Base-by-base conservation (phyloP, 176 grass and related monocot genomes). In the Oryza glaberrima region DNA sequence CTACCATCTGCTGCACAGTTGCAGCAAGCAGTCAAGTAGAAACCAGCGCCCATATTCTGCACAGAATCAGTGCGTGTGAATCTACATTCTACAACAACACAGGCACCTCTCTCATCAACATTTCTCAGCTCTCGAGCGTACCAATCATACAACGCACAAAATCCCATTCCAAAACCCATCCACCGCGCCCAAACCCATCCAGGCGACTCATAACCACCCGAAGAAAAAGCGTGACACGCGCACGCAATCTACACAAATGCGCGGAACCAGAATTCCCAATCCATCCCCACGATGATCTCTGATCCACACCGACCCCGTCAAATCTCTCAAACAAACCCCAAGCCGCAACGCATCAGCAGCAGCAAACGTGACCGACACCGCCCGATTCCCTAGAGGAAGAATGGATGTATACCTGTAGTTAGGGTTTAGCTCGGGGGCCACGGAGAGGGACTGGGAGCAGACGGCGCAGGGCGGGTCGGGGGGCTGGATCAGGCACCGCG, bases 401-500 rank as follows among this genome's bases (percentile, higher is more conserved):
- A 0, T n/a, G 51, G 4, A 52, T 14, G 0, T 20, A 3, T 54
- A 98, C 95, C 96, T 93, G 89, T 98, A 98, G 82, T 98, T 95
- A 41, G 96, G 96, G 44, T 98, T 98, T 51, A 85, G 77, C 56
- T 95, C 96, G 6, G 96, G 96, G 70, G 89, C 80, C 48, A 93
- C 65, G 81, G 85, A 88, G 85, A 93, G 96, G 40, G 96, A 93
- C 43, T 92, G 92, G 76, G 73, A 90, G 88, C 96, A 98, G 89
- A 98, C 91, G 70, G 80, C 19, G 88, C 96, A 98, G 47, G 96
- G 96, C 63, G 91, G 93, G 87, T 98, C 91, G 35, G 91, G 71
- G 10, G 91, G 91, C 74, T 93, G 87, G 87, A 98, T 98, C 87
- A 98, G 83, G 89, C 96, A 98, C 72, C 96, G 89, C 63, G 96